Conservation (phyloP, 352 stramenopile species). For the Salisapilia sapeloensis region DNA sequence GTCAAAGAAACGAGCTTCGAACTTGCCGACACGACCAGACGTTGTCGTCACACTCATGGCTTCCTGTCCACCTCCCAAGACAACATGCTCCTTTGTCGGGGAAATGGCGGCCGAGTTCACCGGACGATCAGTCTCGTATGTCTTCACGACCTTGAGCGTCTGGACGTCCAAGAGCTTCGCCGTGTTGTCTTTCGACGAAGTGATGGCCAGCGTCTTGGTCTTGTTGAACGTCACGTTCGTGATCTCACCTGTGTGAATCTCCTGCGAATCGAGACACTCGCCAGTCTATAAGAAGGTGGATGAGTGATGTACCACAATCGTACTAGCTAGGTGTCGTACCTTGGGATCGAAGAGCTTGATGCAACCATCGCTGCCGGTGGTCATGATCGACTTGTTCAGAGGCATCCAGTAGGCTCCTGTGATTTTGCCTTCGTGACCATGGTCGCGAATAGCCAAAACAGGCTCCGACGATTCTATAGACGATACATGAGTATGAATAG, state of each 20-base stretch:
- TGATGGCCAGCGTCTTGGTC: constrained; percentile 94
- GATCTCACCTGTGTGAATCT: constrained; percentile 93
- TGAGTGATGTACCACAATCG: not conserved
- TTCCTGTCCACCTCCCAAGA: constrained; percentile 97
- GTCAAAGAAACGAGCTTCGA: constrained; percentile 98
- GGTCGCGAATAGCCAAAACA: constrained; percentile 57
- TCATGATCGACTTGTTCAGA: constrained; percentile 76
- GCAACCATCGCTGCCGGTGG: constrained; percentile 60
- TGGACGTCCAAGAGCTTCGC: constrained; percentile 93
- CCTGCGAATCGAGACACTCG: constrained; percentile 54
- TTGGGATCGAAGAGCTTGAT: constrained; percentile 71
- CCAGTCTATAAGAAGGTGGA: constrained; percentile 16
- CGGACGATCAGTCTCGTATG: constrained; percentile 95
- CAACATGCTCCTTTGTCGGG: constrained; percentile 90
- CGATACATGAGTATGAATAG: not conserved
- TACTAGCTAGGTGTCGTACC: constrained; percentile 3
- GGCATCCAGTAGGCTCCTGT: constrained; percentile 76
- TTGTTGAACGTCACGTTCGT: constrained; percentile 93
- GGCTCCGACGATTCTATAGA: constrained; percentile 29
- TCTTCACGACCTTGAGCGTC: constrained; percentile 93
- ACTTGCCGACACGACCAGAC: constrained; percentile 85
- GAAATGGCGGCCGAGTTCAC: constrained; percentile 98
- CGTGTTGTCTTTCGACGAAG: constrained; percentile 94
- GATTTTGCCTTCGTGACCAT: constrained; percentile 65
- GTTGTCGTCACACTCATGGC: constrained; percentile 96